A percentile compares a stretch with the other conserved stretches of the same genome.
Conservation (phyloP, 1,284 basidiomycete species). For the Naganishia sp. region DNA sequence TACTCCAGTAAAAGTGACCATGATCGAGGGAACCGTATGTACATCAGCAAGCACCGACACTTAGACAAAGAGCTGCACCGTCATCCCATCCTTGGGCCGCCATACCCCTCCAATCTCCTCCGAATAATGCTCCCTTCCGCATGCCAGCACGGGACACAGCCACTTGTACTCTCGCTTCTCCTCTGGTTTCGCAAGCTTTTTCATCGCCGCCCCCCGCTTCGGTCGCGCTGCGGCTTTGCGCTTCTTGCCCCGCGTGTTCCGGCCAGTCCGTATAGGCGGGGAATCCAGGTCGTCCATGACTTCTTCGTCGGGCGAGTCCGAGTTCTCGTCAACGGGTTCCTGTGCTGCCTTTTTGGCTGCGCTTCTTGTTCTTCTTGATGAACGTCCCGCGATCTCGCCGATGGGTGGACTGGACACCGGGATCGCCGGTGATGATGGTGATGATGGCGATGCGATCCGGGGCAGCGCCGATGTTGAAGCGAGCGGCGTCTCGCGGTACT, state of each 20-base stretch:
- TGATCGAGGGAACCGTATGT: no score
- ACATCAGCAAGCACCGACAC: neutral
- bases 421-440: neutral
- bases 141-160: constrained; percentile 30
- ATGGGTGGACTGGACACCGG: neutral
- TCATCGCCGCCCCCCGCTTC: neutral
- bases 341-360: neutral
- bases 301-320: neutral
- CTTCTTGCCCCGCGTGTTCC: neutral
- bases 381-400: neutral
- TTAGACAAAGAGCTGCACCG: constrained; percentile 31
- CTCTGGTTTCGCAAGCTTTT: constrained; percentile 14
- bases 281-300: neutral
- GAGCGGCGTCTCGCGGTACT: neutral
- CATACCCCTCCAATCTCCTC: constrained; percentile 31
- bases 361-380: constrained; percentile 15
- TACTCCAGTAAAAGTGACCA: no score
- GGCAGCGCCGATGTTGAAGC: constrained; percentile 4
- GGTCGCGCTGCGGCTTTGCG: constrained; percentile 1
- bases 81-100: constrained; percentile 26
- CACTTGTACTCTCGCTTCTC: constrained; percentile 31
- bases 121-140: constrained; percentile 27
- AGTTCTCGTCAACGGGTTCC: neutral
- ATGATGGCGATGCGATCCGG: neutral
- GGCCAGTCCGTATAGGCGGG: neutral